Conservation (phyloP, 1,139 yeast species). For the Yamadazyma atmosphaerica region DNA sequence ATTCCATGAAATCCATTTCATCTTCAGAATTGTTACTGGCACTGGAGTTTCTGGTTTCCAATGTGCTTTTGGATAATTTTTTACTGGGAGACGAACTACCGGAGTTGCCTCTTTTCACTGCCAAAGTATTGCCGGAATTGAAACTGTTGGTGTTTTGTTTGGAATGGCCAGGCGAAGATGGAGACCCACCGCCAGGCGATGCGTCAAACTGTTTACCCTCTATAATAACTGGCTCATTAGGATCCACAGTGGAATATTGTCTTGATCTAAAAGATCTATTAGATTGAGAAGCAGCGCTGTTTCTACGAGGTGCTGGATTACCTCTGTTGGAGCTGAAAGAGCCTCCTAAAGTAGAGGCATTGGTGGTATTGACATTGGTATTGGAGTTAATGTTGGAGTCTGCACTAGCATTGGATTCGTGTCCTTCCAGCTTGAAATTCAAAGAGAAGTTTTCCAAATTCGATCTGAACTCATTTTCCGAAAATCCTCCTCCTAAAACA, state of each 20-base stretch:
- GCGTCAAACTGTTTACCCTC: slow-evolving; percentile 15
- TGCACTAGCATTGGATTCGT: neutral
- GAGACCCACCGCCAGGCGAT: slow-evolving; percentile 1
- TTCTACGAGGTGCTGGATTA: slow-evolving; percentile 9
- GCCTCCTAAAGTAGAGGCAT: no score
- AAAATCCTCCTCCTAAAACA: slow-evolving; percentile 30
- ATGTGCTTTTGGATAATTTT: slow-evolving; percentile 13
- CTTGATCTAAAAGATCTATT: slow-evolving; percentile 15
- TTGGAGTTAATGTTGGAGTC: neutral
- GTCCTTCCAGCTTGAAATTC: slow-evolving; percentile 13
- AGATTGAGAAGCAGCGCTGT: slow-evolving; percentile 10
- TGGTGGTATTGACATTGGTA: no score
- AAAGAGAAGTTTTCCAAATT: slow-evolving; percentile 35
- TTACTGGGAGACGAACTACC: slow-evolving; percentile 16
- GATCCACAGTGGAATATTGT: slow-evolving; percentile 17
- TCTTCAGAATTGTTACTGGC: slow-evolving; percentile 21
- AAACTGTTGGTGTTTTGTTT: slow-evolving; percentile 11
- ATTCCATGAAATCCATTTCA: slow-evolving; percentile 51
- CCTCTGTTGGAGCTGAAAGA: no score
- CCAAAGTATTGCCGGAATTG: slow-evolving; percentile 13
- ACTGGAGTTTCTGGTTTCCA: slow-evolving; percentile 9
- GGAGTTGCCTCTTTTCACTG: slow-evolving; percentile 12
- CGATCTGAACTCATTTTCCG: slow-evolving; percentile 31
- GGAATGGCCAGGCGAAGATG: slow-evolving; percentile 2
- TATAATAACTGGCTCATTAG: slow-evolving; percentile 17